A percentile compares a stretch with the other conserved stretches of the same genome.
Evolutionary conservation across 202 grass and related monocot species (phyloP).

Genomic region (Schoenoplectus tabernaemontani): DNA sequence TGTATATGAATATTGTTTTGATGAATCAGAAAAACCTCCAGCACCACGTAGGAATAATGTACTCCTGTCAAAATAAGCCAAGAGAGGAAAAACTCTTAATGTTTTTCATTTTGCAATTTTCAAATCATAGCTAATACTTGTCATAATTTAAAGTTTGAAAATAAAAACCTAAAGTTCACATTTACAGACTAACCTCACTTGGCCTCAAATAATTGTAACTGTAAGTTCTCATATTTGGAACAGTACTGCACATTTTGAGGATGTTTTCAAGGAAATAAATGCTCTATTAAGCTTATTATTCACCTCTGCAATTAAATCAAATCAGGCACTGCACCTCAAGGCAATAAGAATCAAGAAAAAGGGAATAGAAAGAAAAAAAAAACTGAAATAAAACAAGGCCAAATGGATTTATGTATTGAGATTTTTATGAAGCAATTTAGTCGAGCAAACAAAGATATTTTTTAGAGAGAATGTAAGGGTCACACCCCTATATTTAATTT

Average conservation of each 20-base stretch:
- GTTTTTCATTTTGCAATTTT: background rate
- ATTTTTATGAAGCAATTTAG: background rate
- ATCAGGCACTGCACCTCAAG: background rate
- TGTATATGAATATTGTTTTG: slow-evolving; percentile 50
- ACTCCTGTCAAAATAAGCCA: slow-evolving; percentile 38
- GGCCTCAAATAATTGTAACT: background rate
- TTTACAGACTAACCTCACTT: background rate
- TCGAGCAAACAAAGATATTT: background rate
- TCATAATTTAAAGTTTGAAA: background rate
- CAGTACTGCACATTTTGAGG: background rate
- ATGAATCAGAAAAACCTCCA: slow-evolving; percentile 87
- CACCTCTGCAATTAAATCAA: background rate
- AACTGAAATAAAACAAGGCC: background rate
- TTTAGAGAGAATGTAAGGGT: too few species aligned
- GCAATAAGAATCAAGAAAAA: background rate
- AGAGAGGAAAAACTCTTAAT: background rate
- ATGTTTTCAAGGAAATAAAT: background rate
- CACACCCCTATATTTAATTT: too few species aligned
- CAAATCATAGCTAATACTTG: background rate
- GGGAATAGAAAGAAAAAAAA: too few species aligned
- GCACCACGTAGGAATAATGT: slow-evolving; percentile 70
- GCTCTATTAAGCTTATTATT: background rate
- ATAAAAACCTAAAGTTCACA: background rate
- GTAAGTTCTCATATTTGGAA: background rate
- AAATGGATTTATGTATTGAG: background rate